Evolutionary conservation across 805 yeast genomes (phyloP), one percentile per base, ranked within the genome.

Genomic region (Suhomyces vadensis): DNA sequence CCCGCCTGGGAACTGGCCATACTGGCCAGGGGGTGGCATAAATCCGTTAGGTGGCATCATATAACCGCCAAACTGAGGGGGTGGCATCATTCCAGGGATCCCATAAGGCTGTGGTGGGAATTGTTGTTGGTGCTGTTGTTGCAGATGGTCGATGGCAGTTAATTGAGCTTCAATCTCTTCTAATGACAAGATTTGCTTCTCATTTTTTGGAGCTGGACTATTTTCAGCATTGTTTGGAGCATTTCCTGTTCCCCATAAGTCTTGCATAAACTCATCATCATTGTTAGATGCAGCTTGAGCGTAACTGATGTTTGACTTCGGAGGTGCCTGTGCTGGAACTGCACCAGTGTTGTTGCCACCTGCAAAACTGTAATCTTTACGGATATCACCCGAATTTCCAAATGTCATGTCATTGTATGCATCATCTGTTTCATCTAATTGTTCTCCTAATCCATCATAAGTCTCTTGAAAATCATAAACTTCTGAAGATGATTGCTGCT

Each of bases 141-240:
- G 67, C 39, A 54, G 40, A 35, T 56, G 56, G 44, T 68, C 75
- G 44, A 75, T 71, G 4, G 77, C 73, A 47, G 82, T 70, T 59
- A 84, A 71, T 55, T 82, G 88, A 6, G 95, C 88, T 66, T 90
- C 96, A 51, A 90, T 78, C 55, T 90, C 95, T 60, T 86, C 92
- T 61, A 88, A 71, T 8, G 96, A 85, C 53, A 86, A 65, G 17
- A 84, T 74, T 54, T 75, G 77, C 53, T 72, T 71, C 41, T 67
- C 72, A 21, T 65, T 77, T 1, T 16, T 10, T 4, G 17, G 13
- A 16, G 57, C 61, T 7, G 36, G 37, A 33, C 23, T 3, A 26
- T 31, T 11, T 29, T 44, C 47, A 19, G 19, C 10, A 17, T 36
- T 19, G 16, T 41, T 35, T 9, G 70, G 65, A 5, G 70, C 62